Evolutionary conservation across 768 basidiomycete species (phyloP).

Genomic region (Suillus tomentosus): DNA sequence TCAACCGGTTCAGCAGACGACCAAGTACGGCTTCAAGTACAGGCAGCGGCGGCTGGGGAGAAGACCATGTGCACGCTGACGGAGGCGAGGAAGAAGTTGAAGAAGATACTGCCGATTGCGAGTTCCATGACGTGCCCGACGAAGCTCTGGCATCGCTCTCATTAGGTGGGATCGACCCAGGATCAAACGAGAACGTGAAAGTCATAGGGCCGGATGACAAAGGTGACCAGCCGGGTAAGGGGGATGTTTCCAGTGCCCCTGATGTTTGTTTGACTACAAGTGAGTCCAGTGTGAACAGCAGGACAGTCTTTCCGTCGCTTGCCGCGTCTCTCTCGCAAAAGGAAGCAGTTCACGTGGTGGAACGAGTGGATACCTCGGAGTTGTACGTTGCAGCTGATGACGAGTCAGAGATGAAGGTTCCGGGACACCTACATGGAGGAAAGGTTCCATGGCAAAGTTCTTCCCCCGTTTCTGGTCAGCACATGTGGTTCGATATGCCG

Average conservation of each 20-base stretch:
- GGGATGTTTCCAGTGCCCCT: slow-evolving; percentile 20
- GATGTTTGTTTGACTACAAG: slow-evolving; percentile 24
- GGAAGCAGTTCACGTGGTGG: not conserved
- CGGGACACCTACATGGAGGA: slow-evolving; percentile 50
- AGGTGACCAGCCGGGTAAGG: slow-evolving; percentile 26
- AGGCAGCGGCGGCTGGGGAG: slow-evolving; percentile 41
- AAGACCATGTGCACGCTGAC: slow-evolving; percentile 32
- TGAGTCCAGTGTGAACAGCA: slow-evolving; percentile 19
- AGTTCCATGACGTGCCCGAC: slow-evolving; percentile 24
- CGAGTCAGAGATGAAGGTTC: slow-evolving; percentile 44
- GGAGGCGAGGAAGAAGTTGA: slow-evolving; percentile 36
- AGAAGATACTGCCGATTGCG: slow-evolving; percentile 29
- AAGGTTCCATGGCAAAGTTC: slow-evolving; percentile 12
- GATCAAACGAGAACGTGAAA: slow-evolving; percentile 43
- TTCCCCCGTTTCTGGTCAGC: slow-evolving; percentile 2
- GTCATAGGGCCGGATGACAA: slow-evolving; percentile 35
- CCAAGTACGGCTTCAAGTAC: slow-evolving; percentile 24
- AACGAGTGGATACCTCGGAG: slow-evolving; percentile 11
- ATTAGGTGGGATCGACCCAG: slow-evolving; percentile 36
- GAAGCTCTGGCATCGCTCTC: slow-evolving; percentile 27
- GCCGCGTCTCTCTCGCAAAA: not conserved
- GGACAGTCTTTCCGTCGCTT: slow-evolving; percentile 6
- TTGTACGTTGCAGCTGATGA: slow-evolving; percentile 23
- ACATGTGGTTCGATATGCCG: slow-evolving; percentile 24
- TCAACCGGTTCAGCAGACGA: slow-evolving; percentile 33